Percentiles rank a stretch among this genome's conserved stretches.
These are phyloP conservation scores for Linnemannia exigua DNA, from an alignment of 192 early-diverging fungal genomes.

Conservation along the genomic window DNA sequence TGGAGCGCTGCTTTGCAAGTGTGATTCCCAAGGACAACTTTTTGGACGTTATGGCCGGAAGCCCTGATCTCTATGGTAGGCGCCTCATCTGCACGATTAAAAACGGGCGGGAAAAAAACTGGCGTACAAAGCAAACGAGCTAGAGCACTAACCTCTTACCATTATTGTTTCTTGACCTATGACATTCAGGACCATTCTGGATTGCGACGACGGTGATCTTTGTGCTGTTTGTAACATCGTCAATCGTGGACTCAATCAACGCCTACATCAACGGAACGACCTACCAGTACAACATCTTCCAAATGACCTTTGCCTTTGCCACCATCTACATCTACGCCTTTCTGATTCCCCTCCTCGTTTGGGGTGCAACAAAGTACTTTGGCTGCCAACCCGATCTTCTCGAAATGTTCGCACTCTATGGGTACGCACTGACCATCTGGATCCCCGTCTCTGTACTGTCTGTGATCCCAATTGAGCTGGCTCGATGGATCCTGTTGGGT, in stretches of 20 bases:
- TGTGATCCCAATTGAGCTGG: slow-evolving; percentile 83
- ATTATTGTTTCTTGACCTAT: neutral
- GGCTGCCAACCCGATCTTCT: slow-evolving; percentile 87
- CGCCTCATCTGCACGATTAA: no score
- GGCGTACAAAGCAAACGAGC: neutral
- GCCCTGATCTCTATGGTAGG: slow-evolving; percentile 96
- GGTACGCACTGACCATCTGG: slow-evolving; percentile 95
- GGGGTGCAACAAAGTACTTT: slow-evolving; percentile 88
- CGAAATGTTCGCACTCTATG: slow-evolving; percentile 89
- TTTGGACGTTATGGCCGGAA: slow-evolving; percentile 80
- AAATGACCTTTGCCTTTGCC: slow-evolving; percentile 84
- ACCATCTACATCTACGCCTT: slow-evolving; percentile 89
- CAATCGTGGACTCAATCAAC: slow-evolving; percentile 88
- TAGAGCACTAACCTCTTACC: neutral
- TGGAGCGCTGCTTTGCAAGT: slow-evolving; percentile 78
- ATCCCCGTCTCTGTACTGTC: slow-evolving; percentile 91
- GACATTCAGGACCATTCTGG: slow-evolving; percentile 90
- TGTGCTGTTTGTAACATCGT: slow-evolving; percentile 93
- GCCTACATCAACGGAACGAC: slow-evolving; percentile 68
- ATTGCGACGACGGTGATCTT: slow-evolving; percentile 98
- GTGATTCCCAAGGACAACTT: slow-evolving; percentile 85
- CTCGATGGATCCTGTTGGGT: slow-evolving; percentile 87
- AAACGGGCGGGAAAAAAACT: no score
- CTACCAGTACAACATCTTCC: slow-evolving; percentile 84
- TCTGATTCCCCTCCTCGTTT: slow-evolving; percentile 79